A percentile compares a stretch with the other conserved stretches of the same genome.
These are phyloP conservation scores for Iris pallida DNA, from an alignment of 116 monocot species.

Conservation along the genomic window DNA sequence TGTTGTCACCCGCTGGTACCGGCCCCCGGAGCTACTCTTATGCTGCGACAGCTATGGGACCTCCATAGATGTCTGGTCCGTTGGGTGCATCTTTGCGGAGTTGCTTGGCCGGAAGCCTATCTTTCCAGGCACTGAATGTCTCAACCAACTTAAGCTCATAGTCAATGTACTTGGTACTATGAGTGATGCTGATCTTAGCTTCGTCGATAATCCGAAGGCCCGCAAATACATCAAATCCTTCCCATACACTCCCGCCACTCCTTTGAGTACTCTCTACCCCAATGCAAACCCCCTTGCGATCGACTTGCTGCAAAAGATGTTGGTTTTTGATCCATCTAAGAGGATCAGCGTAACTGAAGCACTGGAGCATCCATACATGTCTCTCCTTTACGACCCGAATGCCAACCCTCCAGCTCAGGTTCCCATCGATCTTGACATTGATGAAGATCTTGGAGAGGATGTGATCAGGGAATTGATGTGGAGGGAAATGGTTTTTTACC, in stretches of 20 bases:
- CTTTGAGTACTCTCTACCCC: conserved; percentile 25
- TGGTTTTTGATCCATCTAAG: conserved; percentile 35
- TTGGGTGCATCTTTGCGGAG: conserved; percentile 46
- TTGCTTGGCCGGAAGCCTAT: conserved; percentile 40
- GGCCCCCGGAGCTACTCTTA: conserved; percentile 39
- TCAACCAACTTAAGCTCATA: conserved; percentile 43
- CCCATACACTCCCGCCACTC: conserved; percentile 29
- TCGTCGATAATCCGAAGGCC: conserved; percentile 36
- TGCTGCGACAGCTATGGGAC: conserved; percentile 42
- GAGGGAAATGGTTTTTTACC: conserved; percentile 36
- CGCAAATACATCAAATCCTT: conserved; percentile 33
- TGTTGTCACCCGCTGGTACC: conserved; percentile 45
- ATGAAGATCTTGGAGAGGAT: conserved; percentile 32
- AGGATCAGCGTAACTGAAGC: conserved; percentile 36
- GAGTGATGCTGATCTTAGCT: conserved; percentile 27
- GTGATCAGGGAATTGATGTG: conserved; percentile 42
- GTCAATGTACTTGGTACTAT: conserved; percentile 35
- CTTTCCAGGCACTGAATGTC: conserved; percentile 39
- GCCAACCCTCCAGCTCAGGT: conserved; percentile 36
- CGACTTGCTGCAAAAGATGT: conserved; percentile 36
- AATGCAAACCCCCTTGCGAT: conserved; percentile 33
- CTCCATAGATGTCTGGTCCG: conserved; percentile 44
- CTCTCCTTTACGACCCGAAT: conserved; percentile 30
- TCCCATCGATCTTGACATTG: conserved; percentile 30
- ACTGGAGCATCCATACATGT: conserved; percentile 33